Conservation (phyloP, 495 filamentous ascomycete species). For the Hypoxylon fuscum region DNA sequence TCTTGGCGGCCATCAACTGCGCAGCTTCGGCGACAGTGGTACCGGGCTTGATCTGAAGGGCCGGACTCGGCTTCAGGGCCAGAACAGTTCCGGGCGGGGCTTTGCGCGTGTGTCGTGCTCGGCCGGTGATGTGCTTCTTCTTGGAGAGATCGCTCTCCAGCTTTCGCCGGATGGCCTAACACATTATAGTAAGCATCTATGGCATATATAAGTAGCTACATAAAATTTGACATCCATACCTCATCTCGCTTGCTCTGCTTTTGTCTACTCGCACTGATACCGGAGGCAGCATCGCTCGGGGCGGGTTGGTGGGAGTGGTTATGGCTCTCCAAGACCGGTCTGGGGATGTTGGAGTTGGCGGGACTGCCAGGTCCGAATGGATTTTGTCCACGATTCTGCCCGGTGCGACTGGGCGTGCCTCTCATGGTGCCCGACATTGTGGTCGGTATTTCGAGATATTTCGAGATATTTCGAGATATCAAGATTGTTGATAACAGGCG, state of each 20-base stretch:
- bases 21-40: constrained; percentile 96
- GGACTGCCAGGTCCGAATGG: constrained; percentile 74
- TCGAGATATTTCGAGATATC: background rate
- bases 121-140: constrained; percentile 81
- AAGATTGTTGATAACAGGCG: constrained; percentile 3
- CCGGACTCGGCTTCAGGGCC: constrained; percentile 91
- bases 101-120: constrained; percentile 85
- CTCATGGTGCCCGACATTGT: constrained; percentile 56
- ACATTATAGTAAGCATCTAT: constrained; percentile 43
- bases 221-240: constrained; percentile 66
- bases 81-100: constrained; percentile 96
- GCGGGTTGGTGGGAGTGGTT: constrained; percentile 49
- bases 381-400: constrained; percentile 69
- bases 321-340: constrained; percentile 77
- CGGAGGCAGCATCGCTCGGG: constrained; percentile 73
- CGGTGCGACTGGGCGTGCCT: constrained; percentile 69
- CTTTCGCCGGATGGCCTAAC: constrained; percentile 92
- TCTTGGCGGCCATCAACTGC: constrained; percentile 98
- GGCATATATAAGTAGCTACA: constrained; percentile 4
- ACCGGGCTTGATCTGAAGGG: constrained; percentile 95
- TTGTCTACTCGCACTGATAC: constrained; percentile 85
- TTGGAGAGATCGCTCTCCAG: constrained; percentile 98
- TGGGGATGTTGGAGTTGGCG: constrained; percentile 76
- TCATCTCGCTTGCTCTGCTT: constrained; percentile 98
- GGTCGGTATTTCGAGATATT: constrained; percentile 1